phyloP scores from a whole-genome alignment of 371 early-diverging fungal species.

The Haplosporangium sp. region DNA sequence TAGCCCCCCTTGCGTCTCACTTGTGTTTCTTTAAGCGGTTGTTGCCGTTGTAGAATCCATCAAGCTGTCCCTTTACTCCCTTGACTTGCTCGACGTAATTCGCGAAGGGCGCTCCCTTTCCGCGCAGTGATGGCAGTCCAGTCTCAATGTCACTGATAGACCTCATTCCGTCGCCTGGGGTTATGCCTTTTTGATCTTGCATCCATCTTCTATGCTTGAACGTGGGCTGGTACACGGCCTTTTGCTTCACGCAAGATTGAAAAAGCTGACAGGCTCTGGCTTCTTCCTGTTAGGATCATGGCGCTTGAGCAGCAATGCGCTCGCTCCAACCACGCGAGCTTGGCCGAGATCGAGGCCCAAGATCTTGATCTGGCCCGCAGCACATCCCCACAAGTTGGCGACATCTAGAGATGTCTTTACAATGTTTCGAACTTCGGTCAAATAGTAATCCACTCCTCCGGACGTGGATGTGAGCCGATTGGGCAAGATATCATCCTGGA shows the following conservation, averaged over 20 bases:
- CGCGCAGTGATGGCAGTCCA: not conserved
- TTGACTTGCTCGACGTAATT: no score
- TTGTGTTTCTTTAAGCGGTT: no score
- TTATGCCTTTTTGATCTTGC: no score
- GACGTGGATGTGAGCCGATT: not conserved
- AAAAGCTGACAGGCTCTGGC: not conserved
- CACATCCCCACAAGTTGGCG: no score
- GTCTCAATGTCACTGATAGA: constrained; percentile 2
- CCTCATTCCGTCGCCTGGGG: no score
- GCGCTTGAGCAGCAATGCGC: not conserved
- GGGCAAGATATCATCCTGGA: not conserved
- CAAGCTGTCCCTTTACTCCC: no score
- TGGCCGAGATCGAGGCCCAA: constrained; percentile 1
- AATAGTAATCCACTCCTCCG: not conserved
- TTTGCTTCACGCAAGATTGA: constrained; percentile 22
- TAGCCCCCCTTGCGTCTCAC: no score
- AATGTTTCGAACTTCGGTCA: constrained; percentile 3
- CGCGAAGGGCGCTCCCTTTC: not conserved
- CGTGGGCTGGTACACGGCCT: constrained; percentile 11
- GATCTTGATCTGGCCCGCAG: no score
- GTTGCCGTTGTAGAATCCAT: no score
- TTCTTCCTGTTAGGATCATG: not conserved
- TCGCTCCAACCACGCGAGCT: not conserved
- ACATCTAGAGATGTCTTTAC: not conserved
- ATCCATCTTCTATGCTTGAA: constrained; percentile 10